Base-by-base conservation (phyloP, 2,329 filamentous ascomycete genomes). In the Beauveria varroae region DNA sequence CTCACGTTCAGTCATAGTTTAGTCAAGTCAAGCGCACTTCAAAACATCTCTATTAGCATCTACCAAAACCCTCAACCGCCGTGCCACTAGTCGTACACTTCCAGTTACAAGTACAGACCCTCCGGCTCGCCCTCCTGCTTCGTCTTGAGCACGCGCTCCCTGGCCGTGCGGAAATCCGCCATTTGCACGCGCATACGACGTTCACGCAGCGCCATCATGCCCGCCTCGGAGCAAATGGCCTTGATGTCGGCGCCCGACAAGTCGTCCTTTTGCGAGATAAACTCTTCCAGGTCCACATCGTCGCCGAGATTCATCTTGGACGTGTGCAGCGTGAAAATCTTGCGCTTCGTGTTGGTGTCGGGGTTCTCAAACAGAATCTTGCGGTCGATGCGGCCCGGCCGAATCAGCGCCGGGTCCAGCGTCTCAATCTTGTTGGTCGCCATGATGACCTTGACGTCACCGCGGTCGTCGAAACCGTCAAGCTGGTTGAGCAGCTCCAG, bases 351-450 rank as follows among this genome's bases (percentile, higher is more conserved):
- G 76, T 93, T 93, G 81, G 97, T 88, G 76, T 86, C 80, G 51
- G 78, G 80, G 70, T 87, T 83, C 74, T 86, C 83, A 71, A 87
- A 90, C 64, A 88, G 77, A 65, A 99, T 99, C 85, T 99, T 99
- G 69, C 95, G 88, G 76, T 99, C 95, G 75, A 99, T 99, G 83
- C 95, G 93, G 65, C 95, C 95, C 50, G 95, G 95, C 67, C 95
- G 89, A 72, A 99, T 99, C 68, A 99, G 82, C 20, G 95, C 95
- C 60, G 95, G 95, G 72, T 99, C 96, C 30, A 99, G 83, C 4
- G 91, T 96, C 68, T 99, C 96, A 68, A 99, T 99, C 85, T 99
- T 99, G 86, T 99, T 99, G 67, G 95, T 99, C 14, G 95, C 96
- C 93, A 99, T 98, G 75, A 99, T 93, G 64, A 99, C 95, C 81